Evolutionary conservation across 2,329 filamentous ascomycete species (phyloP).

Genomic region (Waltergamsia citrina): DNA sequence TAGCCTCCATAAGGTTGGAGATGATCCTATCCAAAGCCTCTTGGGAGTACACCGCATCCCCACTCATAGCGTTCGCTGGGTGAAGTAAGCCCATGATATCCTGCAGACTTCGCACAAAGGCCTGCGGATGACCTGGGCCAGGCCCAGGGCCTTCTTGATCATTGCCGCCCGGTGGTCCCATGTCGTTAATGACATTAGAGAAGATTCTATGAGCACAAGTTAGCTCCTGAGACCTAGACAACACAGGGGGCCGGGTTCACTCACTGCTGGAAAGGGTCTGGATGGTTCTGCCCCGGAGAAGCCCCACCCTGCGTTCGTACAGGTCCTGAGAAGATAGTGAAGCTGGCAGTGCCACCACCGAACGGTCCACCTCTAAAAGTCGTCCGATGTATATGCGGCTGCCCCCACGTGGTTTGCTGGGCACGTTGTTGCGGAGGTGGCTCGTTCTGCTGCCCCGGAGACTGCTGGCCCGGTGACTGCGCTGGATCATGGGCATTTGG

Average conservation of each 20-base stretch:
- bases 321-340: slow-evolving; percentile 36
- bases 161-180: slow-evolving; percentile 14
- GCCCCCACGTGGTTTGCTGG: slow-evolving; percentile 9
- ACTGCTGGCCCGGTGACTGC: background rate
- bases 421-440: background rate
- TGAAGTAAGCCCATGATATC: slow-evolving; percentile 46
- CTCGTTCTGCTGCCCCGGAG: background rate
- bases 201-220: slow-evolving; percentile 18
- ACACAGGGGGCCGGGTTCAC: no score
- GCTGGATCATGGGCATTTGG: background rate
- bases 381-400: slow-evolving; percentile 23
- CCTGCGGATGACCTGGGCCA: background rate
- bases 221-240: no score
- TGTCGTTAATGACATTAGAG: slow-evolving; percentile 34
- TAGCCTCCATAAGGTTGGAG: slow-evolving; percentile 78
- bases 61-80: slow-evolving; percentile 43
- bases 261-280: slow-evolving; percentile 40
- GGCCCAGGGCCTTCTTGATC: background rate
- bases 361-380: slow-evolving; percentile 25
- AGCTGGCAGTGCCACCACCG: slow-evolving; percentile 32
- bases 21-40: slow-evolving; percentile 87
- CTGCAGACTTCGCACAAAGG: slow-evolving; percentile 28
- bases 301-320: slow-evolving; percentile 9
- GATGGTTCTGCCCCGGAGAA: slow-evolving; percentile 9
- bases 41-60: slow-evolving; percentile 84